A percentile compares a stretch with the other conserved stretches of the same genome.
These are phyloP conservation scores for Phialocephala subalpina DNA, from an alignment of 2,329 filamentous ascomycete genomes.

Conservation along the genomic window DNA sequence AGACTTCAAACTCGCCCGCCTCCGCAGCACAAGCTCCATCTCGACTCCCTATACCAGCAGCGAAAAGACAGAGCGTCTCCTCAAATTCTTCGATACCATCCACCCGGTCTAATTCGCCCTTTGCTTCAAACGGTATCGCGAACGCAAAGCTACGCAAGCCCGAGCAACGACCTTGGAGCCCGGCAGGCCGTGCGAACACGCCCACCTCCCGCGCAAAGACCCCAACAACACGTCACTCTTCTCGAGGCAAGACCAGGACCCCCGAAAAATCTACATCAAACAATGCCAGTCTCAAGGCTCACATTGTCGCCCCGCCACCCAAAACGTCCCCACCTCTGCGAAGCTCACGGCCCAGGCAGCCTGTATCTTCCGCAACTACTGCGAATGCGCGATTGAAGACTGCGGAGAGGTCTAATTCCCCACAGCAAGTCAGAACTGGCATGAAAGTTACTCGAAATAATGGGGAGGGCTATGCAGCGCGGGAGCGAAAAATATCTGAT, in stretches of 20 bases:
- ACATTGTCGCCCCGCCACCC: constrained; percentile 73
- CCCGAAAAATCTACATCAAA: constrained; percentile 33
- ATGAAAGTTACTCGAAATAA: constrained; percentile 41
- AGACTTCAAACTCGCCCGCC: constrained; percentile 28
- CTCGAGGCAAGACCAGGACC: constrained; percentile 35
- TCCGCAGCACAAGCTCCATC: constrained; percentile 31
- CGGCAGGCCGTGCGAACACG: constrained; percentile 46
- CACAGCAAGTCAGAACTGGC: constrained; percentile 36
- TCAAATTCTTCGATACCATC: constrained; percentile 56
- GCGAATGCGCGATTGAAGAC: constrained; percentile 73
- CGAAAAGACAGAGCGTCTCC: constrained; percentile 47
- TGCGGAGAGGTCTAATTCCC: constrained; percentile 52
- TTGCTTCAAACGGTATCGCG: constrained; percentile 51
- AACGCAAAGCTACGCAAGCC: constrained; percentile 38
- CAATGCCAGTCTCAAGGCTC: constrained; percentile 72
- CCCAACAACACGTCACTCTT: constrained; percentile 46
- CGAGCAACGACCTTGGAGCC: constrained; percentile 40
- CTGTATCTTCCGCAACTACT: constrained; percentile 79
- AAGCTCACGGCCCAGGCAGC: constrained; percentile 82
- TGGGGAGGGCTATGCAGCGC: constrained; percentile 37
- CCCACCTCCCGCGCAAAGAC: constrained; percentile 52
- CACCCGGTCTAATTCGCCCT: constrained; percentile 65
- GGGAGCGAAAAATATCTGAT: constrained; percentile 56
- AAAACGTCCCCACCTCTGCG: constrained; percentile 81
- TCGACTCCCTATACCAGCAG: constrained; percentile 38